Base-by-base conservation (phyloP, 1,284 basidiomycete genomes). In the Ganoderma sinense region DNA sequence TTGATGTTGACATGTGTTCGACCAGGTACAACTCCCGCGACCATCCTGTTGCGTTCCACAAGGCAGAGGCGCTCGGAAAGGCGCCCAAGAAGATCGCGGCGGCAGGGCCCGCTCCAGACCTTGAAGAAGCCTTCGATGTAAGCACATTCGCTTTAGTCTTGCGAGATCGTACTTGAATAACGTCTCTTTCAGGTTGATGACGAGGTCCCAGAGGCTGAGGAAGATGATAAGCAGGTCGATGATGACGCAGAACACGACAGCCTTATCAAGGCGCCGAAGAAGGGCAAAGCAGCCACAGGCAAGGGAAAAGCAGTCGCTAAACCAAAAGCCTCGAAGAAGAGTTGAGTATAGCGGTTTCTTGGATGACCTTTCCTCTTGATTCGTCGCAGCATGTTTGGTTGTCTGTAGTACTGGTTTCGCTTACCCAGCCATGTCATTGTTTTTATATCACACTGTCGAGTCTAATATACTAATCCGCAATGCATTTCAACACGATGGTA, bases 31-130 rank as follows among this genome's bases (percentile, higher is more conserved):
- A 98, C 79, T 84, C 90, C 20, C 79, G 81, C 31, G 95, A 97
- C 64, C 96, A 98, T 79, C 96, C 97, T 0, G 93, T 98, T 74
- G 90, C 96, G 0, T 97, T 97, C 87, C 91, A 97, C 82, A 96
- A 95, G 78, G 93, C 91, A 0, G 85, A 88, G 69, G 92, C 94
- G 75, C 84, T 96, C 55, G 93, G 94, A 2, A 92, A 91, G 75
- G 85, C 80, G 20, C 90, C 94, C 1, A 94, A 93, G 85, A 96
- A 94, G 79, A 85, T 96, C 65, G 87, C 86, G 0, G 88, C 85
- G 0, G 88, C 85, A 40, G 93, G 89, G 1, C 87, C 91, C 14
- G 87, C 88, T 20, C 96, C 97, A 0, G 97, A 98, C 82, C 86
- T 96, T 36, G 96, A 98, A 78, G 97, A 98, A 67, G 95, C 92